These are phyloP conservation scores for Limnanthes douglasii DNA, from an alignment of 345 rosid genomes.

Conservation along the genomic window DNA sequence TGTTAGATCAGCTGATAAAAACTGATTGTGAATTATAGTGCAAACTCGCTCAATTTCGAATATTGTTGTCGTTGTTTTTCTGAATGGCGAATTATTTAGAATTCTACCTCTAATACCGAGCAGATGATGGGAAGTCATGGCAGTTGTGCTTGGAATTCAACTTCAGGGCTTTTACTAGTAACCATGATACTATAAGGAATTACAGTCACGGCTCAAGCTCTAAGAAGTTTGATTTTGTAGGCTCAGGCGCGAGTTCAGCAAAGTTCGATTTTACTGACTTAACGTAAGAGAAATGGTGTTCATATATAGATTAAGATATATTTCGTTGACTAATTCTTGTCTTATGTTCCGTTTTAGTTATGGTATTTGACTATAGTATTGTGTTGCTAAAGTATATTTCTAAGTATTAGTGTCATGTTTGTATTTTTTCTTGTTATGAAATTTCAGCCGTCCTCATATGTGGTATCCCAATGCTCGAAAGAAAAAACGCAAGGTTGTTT, in stretches of 20 bases:
- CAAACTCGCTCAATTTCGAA: too few relatives aligned
- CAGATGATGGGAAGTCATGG: constrained; percentile 22
- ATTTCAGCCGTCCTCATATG: constrained; percentile 56
- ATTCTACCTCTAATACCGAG: too few relatives aligned
- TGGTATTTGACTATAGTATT: too few relatives aligned
- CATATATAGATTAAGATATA: too few relatives aligned
- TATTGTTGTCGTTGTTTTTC: too few relatives aligned
- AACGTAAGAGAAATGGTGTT: too few relatives aligned
- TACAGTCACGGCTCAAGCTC: constrained; percentile 18
- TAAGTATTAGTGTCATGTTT: background rate
- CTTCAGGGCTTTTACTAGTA: constrained; percentile 10
- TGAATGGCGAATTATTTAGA: too few relatives aligned
- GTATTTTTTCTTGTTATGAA: background rate
- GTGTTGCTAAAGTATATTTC: background rate
- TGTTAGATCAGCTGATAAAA: too few relatives aligned
- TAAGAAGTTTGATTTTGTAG: constrained; percentile 45
- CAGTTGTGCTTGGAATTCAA: constrained; percentile 22
- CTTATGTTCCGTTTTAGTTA: background rate
- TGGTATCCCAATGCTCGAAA: constrained; percentile 83
- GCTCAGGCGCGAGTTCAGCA: constrained; percentile 9
- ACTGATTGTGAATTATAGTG: too few relatives aligned
- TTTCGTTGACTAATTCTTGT: constrained; percentile 10
- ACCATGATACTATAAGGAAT: constrained; percentile 14
- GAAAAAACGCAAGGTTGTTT: constrained; percentile 61
- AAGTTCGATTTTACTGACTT: constrained; percentile 65